A percentile compares a stretch with the other conserved stretches of the same genome.
Conservation (phyloP, 225 moss, liverwort and hornwort species). For the Antitrichia curtipendula region DNA sequence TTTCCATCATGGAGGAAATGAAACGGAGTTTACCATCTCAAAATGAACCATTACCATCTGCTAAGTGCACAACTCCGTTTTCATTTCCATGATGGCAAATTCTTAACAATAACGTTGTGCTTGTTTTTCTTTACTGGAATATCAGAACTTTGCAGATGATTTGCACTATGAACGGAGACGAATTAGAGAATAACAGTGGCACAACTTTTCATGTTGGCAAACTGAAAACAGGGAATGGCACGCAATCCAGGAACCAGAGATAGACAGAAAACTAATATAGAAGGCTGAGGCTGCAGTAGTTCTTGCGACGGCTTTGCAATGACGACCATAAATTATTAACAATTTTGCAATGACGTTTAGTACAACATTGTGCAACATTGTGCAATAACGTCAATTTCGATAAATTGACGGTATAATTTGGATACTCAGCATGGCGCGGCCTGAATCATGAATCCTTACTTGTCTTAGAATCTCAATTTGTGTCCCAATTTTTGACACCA, state of each 20-base stretch:
- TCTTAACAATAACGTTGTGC: not conserved
- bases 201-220: not conserved
- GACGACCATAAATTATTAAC: not conserved
- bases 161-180: no score
- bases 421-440: not conserved
- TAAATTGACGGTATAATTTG: not conserved
- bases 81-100: not conserved
- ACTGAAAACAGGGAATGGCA: not conserved
- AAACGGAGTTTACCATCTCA: not conserved
- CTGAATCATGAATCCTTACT: not conserved
- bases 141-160: no score
- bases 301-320: not conserved
- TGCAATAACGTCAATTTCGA: not conserved
- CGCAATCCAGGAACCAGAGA: not conserved
- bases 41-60: not conserved
- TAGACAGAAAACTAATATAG: not conserved
- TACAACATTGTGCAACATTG: not conserved
- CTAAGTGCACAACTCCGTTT: not conserved
- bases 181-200: no score
- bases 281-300: not conserved
- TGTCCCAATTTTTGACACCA: no score
- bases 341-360: not conserved
- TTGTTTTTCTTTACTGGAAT: not conserved
- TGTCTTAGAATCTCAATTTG: not conserved
- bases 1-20: not conserved